Percentiles rank a stretch among this genome's conserved stretches.
Evolutionary conservation across 306 rosid species (phyloP).

Genomic region (Sphenostylis stenocarpa): DNA sequence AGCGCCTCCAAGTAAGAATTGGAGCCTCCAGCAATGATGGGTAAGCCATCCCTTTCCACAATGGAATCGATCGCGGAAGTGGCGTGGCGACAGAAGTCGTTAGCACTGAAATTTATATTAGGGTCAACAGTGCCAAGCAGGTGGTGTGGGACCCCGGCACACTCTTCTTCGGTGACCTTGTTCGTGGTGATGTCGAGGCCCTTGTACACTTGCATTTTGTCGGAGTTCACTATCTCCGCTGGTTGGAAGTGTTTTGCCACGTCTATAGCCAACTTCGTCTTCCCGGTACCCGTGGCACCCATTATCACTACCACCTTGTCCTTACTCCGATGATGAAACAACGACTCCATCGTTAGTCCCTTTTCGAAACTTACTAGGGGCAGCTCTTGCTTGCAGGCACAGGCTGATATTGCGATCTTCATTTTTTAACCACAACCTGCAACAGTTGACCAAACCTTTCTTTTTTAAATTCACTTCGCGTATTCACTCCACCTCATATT

Average conservation of each 20-base stretch:
- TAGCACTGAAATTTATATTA: constrained; percentile 30
- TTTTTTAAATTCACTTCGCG: neutral
- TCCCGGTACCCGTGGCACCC: constrained; percentile 90
- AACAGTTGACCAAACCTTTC: constrained; percentile 37
- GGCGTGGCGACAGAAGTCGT: constrained; percentile 44
- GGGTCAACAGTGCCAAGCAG: constrained; percentile 49
- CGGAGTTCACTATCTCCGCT: constrained; percentile 77
- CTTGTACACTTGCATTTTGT: constrained; percentile 80
- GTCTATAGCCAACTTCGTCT: constrained; percentile 75
- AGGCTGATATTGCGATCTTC: constrained; percentile 32
- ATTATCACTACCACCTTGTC: constrained; percentile 67
- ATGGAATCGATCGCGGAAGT: constrained; percentile 40
- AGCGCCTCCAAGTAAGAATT: constrained; percentile 44
- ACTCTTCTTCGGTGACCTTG: constrained; percentile 62
- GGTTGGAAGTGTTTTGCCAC: constrained; percentile 56
- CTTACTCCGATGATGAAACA: constrained; percentile 38
- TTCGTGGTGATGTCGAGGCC: constrained; percentile 76
- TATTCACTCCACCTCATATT: constrained; percentile 21
- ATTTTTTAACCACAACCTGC: constrained; percentile 43
- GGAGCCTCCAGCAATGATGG: constrained; percentile 57
- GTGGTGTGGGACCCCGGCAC: constrained; percentile 75
- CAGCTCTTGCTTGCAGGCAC: constrained; percentile 54
- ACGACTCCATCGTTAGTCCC: constrained; percentile 37
- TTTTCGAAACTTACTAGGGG: constrained; percentile 52
- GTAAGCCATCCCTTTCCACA: constrained; percentile 33